These are phyloP conservation scores for Taphrina deformans DNA, from an alignment of 1,139 yeast species.

Conservation along the genomic window DNA sequence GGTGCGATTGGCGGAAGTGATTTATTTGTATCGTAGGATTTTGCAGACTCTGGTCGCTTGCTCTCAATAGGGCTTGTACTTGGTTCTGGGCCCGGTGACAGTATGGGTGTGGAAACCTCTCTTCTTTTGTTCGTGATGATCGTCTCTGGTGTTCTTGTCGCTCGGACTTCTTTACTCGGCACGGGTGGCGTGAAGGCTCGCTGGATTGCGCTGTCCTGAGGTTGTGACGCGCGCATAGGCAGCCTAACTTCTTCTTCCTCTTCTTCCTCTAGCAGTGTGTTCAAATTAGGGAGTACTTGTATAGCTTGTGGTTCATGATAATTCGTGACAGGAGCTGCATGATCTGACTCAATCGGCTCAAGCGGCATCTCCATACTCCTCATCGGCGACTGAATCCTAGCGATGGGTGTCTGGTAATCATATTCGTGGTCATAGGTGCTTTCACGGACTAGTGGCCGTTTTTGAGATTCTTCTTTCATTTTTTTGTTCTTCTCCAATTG, in stretches of 20 bases:
- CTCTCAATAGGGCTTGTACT: not conserved
- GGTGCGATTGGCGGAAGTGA: not conserved
- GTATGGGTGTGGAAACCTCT: not conserved
- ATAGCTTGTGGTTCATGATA: not conserved
- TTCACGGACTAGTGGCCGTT: not conserved
- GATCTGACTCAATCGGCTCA: not conserved
- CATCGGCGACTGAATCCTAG: not conserved
- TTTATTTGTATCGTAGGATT: conserved; percentile 1
- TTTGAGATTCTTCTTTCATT: not conserved
- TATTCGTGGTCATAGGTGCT: conserved; percentile 23
- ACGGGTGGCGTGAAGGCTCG: not conserved
- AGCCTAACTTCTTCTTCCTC: not conserved
- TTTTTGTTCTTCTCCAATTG: conserved; percentile 11
- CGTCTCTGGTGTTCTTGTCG: not conserved
- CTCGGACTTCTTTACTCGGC: not conserved
- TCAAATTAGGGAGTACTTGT: not conserved
- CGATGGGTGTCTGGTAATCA: conserved; percentile 1
- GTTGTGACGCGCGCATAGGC: not conserved
- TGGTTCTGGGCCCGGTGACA: not conserved
- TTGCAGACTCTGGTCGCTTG: not conserved
- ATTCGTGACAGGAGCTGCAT: not conserved
- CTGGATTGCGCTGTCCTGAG: not conserved
- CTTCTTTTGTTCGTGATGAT: not conserved
- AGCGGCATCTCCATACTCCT: not conserved
- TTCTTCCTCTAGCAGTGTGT: not conserved